phyloP scores from a whole-genome alignment of 305 asterid species.

The Fraxinus platypoda region DNA sequence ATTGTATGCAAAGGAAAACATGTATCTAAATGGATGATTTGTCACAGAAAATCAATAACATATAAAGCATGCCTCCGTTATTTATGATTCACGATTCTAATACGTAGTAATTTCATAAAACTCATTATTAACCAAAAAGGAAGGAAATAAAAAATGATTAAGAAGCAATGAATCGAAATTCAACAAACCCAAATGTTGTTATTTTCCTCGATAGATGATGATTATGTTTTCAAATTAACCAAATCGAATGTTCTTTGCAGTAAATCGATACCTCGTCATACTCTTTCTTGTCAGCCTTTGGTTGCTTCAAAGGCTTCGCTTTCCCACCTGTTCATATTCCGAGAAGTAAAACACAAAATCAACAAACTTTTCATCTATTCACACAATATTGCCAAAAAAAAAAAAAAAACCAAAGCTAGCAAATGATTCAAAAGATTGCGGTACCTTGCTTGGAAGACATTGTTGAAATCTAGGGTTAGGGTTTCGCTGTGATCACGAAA shows the following conservation, averaged over 20 bases:
- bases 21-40: background rate
- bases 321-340: slow-evolving; percentile 65
- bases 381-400: background rate
- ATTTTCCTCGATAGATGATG: background rate
- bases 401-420: background rate
- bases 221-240: background rate
- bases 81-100: background rate
- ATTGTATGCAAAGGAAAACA: background rate
- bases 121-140: background rate
- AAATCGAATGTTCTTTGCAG: background rate
- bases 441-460: slow-evolving; percentile 88
- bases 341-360: background rate
- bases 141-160: background rate
- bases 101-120: background rate
- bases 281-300: slow-evolving; percentile 77
- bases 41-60: background rate
- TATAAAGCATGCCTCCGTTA: background rate
- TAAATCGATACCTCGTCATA: slow-evolving; percentile 62
- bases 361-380: background rate
- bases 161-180: background rate
- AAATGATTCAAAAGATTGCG: background rate
- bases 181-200: background rate
- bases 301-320: slow-evolving; percentile 94
- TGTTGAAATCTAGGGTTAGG: slow-evolving; percentile 51
- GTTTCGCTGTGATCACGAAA: slow-evolving; percentile 28